These are phyloP conservation scores for Coemansia umbellata DNA, from an alignment of 192 early-diverging fungal genomes.

Conservation along the genomic window DNA sequence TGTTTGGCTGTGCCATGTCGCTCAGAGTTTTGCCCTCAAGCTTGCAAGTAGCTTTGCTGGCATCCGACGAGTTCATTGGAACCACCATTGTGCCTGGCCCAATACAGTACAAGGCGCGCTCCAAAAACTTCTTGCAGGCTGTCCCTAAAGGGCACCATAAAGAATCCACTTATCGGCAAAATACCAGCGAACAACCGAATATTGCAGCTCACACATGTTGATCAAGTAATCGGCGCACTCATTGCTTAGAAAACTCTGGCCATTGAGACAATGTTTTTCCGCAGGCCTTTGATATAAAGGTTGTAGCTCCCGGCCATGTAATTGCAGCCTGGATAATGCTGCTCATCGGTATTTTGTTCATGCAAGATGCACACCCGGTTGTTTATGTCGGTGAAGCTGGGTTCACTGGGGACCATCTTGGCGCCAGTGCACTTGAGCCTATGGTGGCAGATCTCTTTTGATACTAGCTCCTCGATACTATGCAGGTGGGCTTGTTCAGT, in stretches of 20 bases:
- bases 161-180: conserved; percentile 48
- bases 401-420: conserved; percentile 52
- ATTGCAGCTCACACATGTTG: conserved; percentile 50
- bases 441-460: conserved; percentile 65
- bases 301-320: conserved; percentile 56
- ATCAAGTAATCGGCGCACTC: conserved; percentile 53
- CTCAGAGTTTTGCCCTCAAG: conserved; percentile 67
- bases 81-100: conserved; percentile 78
- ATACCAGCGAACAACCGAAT: conserved; percentile 18
- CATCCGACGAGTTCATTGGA: conserved; percentile 68
- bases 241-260: conserved; percentile 62
- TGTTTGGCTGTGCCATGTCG: conserved; percentile 47
- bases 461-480: conserved; percentile 64
- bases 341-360: conserved; percentile 54
- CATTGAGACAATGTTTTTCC: conserved; percentile 61
- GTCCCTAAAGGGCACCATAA: conserved; percentile 50
- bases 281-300: conserved; percentile 56
- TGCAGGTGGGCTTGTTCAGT: conserved; percentile 64
- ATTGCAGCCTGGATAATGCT: conserved; percentile 56
- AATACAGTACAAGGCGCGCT: conserved; percentile 65
- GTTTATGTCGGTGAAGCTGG: conserved; percentile 41
- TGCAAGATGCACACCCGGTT: conserved; percentile 64
- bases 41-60: conserved; percentile 65
- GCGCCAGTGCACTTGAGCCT: conserved; percentile 18
- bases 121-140: conserved; percentile 56